Base-by-base conservation (phyloP, 371 early-diverging fungal genomes). In the Dichotomocladium elegans region DNA sequence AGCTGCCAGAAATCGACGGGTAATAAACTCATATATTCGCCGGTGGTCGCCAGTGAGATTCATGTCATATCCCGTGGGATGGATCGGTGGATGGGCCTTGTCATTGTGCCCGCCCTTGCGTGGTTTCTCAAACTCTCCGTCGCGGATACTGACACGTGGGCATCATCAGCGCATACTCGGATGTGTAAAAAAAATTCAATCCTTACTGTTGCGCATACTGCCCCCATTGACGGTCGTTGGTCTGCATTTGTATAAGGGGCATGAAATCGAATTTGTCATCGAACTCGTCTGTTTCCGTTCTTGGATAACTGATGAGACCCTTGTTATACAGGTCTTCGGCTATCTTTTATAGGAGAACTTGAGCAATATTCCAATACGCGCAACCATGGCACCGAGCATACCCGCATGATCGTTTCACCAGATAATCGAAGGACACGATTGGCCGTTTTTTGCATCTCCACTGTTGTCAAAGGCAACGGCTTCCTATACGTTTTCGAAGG, bases 11-110 rank as follows among this genome's bases (percentile, higher is more conserved):
- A 99, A 99, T 27, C 99, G 76, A 5, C 99, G 79, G 0, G 88
- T 78, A 30, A 99, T 81, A 59, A 93, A 95, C 35, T 99, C 98
- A 68, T 89, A 99, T 1, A 99, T 83, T 8, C 74, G 69, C 45
- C 74, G 71, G 6, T 93, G 88, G 27, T 93, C 83, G 2, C 88
- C 90, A 0, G 63, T 62, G 26, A 98, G 71, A 14, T 71, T 81
- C n/a, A 24, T 10, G 4, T 85, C 86, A 19, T 79, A 79, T 17
- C 79, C 86, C 0, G 94, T 88, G 1, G 99, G 99, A 69, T 99
- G 99, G 58, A 99, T 99, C 1, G 99, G 99, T 7, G 98, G 98
- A 87, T 99, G 99, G 0, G 99, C 99, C 63, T 95, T 88, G 72
- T 99, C 99, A 61, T 98, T 93, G 60, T 95, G 86, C 35, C 81